phyloP scores from a whole-genome alignment of 2,329 filamentous ascomycete genomes.

The Colletotrichum plurivorum region DNA sequence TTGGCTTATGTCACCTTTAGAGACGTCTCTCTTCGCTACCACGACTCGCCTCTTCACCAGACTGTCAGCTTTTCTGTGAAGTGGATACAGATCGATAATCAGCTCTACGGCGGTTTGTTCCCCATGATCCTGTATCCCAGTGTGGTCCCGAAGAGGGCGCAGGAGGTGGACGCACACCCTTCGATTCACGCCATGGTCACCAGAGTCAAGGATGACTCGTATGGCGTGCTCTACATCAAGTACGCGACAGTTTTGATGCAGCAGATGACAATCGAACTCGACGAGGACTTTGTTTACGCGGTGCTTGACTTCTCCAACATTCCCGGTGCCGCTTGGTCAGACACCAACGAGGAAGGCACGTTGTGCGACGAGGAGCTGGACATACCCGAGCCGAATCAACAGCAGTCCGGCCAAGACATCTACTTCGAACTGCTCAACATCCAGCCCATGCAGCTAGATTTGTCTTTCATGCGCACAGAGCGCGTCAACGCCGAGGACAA shows the following conservation, averaged over 20 bases:
- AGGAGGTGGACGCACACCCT: conserved; percentile 95
- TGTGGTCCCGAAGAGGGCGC: conserved; percentile 96
- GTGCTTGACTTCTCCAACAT: conserved; percentile 95
- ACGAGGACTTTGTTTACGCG: conserved; percentile 98
- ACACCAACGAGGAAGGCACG: conserved; percentile 82
- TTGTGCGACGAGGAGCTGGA: conserved; percentile 92
- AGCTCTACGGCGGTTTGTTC: conserved; percentile 98
- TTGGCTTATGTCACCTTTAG: conserved; percentile 94
- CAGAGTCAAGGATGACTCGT: conserved; percentile 97
- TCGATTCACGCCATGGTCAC: conserved; percentile 94
- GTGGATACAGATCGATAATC: conserved; percentile 99
- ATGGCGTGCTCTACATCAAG: conserved; percentile 98
- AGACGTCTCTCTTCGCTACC: conserved; percentile 91
- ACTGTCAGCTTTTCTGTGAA: conserved; percentile 92
- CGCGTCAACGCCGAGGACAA: conserved; percentile 97
- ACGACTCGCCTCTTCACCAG: conserved; percentile 93
- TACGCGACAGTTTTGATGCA: conserved; percentile 95
- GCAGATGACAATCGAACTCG: conserved; percentile 97
- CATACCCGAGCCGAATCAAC: conserved; percentile 90
- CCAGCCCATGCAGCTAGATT: conserved; percentile 97
- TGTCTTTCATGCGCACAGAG: conserved; percentile 97
- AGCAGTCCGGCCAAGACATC: conserved; percentile 90
- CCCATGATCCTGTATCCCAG: conserved; percentile 97
- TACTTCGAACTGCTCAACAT: conserved; percentile 98
- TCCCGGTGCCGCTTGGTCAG: conserved; percentile 88